A percentile compares a stretch with the other conserved stretches of the same genome.
phyloP scores from a whole-genome alignment of 1,139 yeast species.

The Suhomyces wounanorum region DNA sequence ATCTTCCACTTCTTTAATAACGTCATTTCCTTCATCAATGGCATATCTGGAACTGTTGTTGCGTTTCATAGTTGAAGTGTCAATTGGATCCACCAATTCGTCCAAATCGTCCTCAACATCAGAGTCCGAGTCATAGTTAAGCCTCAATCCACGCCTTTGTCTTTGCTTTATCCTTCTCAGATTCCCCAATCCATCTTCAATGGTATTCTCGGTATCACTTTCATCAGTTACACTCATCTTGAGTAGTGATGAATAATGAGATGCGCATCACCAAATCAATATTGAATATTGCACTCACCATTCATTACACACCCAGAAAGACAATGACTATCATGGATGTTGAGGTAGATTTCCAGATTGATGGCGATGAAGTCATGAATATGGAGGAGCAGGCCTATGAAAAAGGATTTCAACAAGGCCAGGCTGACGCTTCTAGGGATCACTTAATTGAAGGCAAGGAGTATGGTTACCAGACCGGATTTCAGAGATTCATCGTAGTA shows the following conservation, averaged over 20 bases:
- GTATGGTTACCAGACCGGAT: constrained; percentile 78
- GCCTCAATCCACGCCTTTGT: constrained; percentile 23
- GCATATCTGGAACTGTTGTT: neutral
- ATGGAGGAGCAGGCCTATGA: constrained; percentile 59
- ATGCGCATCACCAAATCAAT: constrained; percentile 1
- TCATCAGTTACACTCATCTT: constrained; percentile 8
- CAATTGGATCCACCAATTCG: neutral
- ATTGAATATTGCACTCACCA: neutral
- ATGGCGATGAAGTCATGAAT: constrained; percentile 52
- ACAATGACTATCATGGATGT: constrained; percentile 5
- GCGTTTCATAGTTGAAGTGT: too few relatives aligned
- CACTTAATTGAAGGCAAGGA: constrained; percentile 69
- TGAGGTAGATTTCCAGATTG: constrained; percentile 22
- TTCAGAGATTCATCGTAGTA: constrained; percentile 62
- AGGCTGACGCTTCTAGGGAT: constrained; percentile 38
- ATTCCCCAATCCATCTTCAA: constrained; percentile 30
- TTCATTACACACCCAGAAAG: neutral
- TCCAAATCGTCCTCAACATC: constrained; percentile 14
- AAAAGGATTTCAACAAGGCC: constrained; percentile 64
- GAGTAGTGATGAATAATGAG: neutral
- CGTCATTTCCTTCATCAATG: constrained; percentile 10
- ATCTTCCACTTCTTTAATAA: constrained; percentile 13
- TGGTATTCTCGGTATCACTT: constrained; percentile 5
- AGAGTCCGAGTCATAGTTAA: constrained; percentile 41
- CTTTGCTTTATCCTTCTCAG: constrained; percentile 24